These are phyloP conservation scores for Atkinsonella texensis DNA, from an alignment of 2,329 filamentous ascomycete species.

Conservation along the genomic window DNA sequence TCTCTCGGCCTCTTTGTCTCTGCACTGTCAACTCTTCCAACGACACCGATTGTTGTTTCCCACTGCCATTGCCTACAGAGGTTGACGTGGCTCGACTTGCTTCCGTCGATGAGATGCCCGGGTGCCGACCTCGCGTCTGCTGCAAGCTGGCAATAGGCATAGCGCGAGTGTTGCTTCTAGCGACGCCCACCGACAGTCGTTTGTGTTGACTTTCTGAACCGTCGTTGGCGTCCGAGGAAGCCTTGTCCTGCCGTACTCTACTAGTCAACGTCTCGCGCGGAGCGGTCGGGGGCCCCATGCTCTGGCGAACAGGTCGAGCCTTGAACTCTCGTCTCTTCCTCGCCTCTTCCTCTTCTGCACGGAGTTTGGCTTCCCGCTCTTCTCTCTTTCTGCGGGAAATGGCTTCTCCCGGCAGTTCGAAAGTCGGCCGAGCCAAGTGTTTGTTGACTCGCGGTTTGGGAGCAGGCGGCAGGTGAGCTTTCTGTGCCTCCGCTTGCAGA, in stretches of 20 bases:
- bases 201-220: slow-evolving; percentile 12
- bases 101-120: slow-evolving; percentile 14
- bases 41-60: slow-evolving; percentile 37
- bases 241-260: slow-evolving; percentile 38
- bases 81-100: slow-evolving; percentile 31
- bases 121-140: slow-evolving; percentile 17
- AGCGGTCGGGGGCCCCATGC: slow-evolving; percentile 25
- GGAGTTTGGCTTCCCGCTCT: slow-evolving; percentile 42
- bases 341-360: slow-evolving; percentile 47
- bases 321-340: slow-evolving; percentile 51
- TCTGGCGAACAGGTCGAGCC: slow-evolving; percentile 42
- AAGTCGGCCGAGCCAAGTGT: slow-evolving; percentile 40
- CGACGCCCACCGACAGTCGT: slow-evolving; percentile 13
- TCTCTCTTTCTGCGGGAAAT: slow-evolving; percentile 44
- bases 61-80: slow-evolving; percentile 31
- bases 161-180: slow-evolving; percentile 4
- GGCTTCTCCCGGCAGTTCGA: slow-evolving; percentile 52
- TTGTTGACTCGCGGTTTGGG: slow-evolving; percentile 38
- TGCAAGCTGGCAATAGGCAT: slow-evolving; percentile 7
- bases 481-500: slow-evolving; percentile 22
- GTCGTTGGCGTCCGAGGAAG: slow-evolving; percentile 16
- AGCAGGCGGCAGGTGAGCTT: slow-evolving; percentile 22
- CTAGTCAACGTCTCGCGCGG: slow-evolving; percentile 48
- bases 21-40: slow-evolving; percentile 39
- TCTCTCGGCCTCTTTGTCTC: slow-evolving; percentile 39